Base-by-base conservation (phyloP, 2,329 filamentous ascomycete species). In the Ceratocystis papillata region DNA sequence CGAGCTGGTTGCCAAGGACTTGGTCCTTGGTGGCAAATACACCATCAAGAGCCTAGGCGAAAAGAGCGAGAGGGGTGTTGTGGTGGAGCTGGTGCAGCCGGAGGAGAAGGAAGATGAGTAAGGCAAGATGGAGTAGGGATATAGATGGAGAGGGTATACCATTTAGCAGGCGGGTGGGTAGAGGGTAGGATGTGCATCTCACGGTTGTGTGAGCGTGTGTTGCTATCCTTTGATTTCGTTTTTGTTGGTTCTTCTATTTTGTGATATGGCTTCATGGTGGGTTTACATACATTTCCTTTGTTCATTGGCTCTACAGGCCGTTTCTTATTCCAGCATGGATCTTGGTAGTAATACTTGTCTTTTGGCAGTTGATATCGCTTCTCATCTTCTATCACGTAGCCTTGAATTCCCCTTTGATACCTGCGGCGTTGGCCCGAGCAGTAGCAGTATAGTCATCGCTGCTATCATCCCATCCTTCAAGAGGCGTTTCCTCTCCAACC, bases 1-100 rank as follows among this genome's bases (percentile, higher is more conserved):
- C 69, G 94, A 99, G 76, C 75, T 99, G 64, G 95, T 96, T 1
- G 89, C 96, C 70, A 99, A 99, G 78, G 94, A 97, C 75, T 79
- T 97, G 48, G 93, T 94, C 72, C 79, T 92, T 41, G 86, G 89
- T 12, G 91, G 91, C 1, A 87, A 87, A 74, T 96, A 96, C 73
- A 81, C 84, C 69, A 81, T 93, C 68, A 72, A 75, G 62, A 74
- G 73, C 66, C 75, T 74, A 44, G 55, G 15, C 17, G 73, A 74
- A 41, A 76, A 74, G 68, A 66, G 55, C 64, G 65, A 65, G 6
- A 61, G 63, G 7, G 75, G 75, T 33, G 72, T 79, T 4, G 75
- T 75, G 1, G 74, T 82, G 22, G 76, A 76, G 70, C 70, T 80
- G 69, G 76, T 77, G 69, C 75, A 77, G 69, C 74, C 79, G n/a